Evolutionary conservation across 2,329 filamentous ascomycete genomes (phyloP).

Genomic region (Talaromyces piceae): DNA sequence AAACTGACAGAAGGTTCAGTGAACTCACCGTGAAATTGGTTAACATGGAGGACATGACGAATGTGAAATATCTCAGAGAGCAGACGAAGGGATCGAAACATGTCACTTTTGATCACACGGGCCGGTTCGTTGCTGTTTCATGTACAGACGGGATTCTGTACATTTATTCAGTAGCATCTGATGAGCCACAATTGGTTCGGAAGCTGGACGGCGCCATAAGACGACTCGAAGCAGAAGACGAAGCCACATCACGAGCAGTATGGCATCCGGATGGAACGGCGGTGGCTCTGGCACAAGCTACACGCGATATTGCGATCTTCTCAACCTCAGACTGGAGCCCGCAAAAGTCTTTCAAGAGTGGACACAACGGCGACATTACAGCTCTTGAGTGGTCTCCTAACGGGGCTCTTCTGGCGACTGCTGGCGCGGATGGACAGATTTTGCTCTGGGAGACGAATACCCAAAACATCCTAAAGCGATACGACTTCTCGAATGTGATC

Average conservation of each 20-base stretch:
- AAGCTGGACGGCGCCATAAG: conserved; percentile 83
- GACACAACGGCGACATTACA: conserved; percentile 77
- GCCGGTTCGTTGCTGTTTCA: conserved; percentile 68
- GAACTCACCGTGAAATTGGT: conserved; percentile 89
- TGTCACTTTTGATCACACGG: conserved; percentile 76
- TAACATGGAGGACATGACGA: conserved; percentile 67
- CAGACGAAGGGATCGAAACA: conserved; percentile 87
- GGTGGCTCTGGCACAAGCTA: conserved; percentile 77
- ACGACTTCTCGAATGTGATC: conserved; percentile 76
- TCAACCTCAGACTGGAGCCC: conserved; percentile 87
- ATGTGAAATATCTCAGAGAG: conserved; percentile 71
- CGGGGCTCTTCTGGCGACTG: conserved; percentile 70
- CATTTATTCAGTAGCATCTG: conserved; percentile 72
- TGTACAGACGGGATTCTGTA: conserved; percentile 87
- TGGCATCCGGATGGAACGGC: conserved; percentile 96
- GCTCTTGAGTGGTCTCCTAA: conserved; percentile 91
- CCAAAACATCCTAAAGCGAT: conserved; percentile 68
- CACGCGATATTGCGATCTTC: conserved; percentile 75
- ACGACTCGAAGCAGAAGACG: conserved; percentile 66
- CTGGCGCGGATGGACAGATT: conserved; percentile 44
- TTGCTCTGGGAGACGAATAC: conserved; percentile 82
- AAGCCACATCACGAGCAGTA: conserved; percentile 63
- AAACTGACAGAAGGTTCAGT: conserved; percentile 31
- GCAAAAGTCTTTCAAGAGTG: conserved; percentile 69
- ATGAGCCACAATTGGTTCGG: conserved; percentile 71